phyloP scores from a whole-genome alignment of 164 flowering plant species.

The Umbellularia californica region DNA sequence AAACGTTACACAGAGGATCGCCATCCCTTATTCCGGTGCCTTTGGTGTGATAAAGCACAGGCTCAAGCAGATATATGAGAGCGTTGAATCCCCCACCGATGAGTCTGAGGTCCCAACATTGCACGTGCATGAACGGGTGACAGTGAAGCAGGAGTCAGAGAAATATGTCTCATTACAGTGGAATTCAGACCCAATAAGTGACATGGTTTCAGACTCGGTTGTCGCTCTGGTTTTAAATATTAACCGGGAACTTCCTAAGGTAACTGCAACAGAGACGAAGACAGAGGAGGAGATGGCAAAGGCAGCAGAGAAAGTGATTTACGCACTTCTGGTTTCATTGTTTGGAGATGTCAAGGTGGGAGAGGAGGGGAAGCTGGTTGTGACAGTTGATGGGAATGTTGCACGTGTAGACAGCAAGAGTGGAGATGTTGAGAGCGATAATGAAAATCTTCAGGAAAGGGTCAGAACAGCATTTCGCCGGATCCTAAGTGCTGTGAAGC shows the following conservation, averaged over 20 bases:
- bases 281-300: constrained; percentile 65
- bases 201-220: constrained; percentile 92
- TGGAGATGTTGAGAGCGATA: constrained; percentile 88
- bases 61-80: constrained; percentile 79
- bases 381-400: constrained; percentile 69
- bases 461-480: constrained; percentile 55
- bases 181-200: constrained; percentile 90
- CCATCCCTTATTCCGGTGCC: constrained; percentile 79
- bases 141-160: constrained; percentile 84
- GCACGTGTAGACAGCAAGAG: constrained; percentile 66
- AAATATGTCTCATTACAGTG: constrained; percentile 78
- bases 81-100: constrained; percentile 62
- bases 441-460: constrained; percentile 72
- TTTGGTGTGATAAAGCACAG: constrained; percentile 74
- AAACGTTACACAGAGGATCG: constrained; percentile 68
- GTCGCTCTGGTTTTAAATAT: constrained; percentile 77
- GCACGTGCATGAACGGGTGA: constrained; percentile 71
- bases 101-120: constrained; percentile 52
- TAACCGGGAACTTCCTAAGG: constrained; percentile 68
- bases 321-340: constrained; percentile 73
- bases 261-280: constrained; percentile 50
- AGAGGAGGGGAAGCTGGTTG: constrained; percentile 68
- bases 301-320: constrained; percentile 66
- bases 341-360: constrained; percentile 88
- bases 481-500: constrained; percentile 70